Conservation (phyloP, 2,329 filamentous ascomycete species). For the Myriosclerotinia scirpicola region DNA sequence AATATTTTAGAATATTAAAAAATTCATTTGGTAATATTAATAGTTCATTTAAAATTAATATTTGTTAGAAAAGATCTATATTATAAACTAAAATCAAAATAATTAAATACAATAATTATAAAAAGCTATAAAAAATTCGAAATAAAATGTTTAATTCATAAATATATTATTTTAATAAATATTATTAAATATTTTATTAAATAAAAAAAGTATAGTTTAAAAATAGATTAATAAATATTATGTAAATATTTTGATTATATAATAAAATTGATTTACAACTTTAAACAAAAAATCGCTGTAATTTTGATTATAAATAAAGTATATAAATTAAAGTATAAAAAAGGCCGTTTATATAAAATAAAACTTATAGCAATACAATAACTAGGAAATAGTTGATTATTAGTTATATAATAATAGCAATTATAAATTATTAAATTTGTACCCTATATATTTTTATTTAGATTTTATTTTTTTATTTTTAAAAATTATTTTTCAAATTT, state of each 20-base stretch:
- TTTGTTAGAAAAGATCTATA: neutral
- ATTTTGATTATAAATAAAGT: no score
- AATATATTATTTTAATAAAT: neutral
- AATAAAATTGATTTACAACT: neutral
- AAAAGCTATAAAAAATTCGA: neutral
- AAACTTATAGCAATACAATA: no score
- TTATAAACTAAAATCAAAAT: neutral
- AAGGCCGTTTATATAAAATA: no score
- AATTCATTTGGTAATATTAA: neutral
- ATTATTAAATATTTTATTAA: neutral
- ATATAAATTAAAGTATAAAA: no score
- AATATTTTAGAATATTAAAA: neutral
- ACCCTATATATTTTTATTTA: no score
- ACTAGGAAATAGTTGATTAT: no score
- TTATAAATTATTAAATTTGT: no score
- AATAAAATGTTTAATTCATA: neutral
- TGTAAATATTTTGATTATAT: neutral
- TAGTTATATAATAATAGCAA: no score
- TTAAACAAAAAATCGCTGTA: neutral
- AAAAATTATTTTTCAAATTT: no score
- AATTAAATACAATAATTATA: neutral
- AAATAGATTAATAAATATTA: neutral
- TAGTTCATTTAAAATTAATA: neutral
- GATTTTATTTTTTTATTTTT: no score
- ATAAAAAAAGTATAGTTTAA: neutral